These are phyloP conservation scores for Suhomyces pyralidae DNA, from an alignment of 805 yeast genomes.

Conservation along the genomic window DNA sequence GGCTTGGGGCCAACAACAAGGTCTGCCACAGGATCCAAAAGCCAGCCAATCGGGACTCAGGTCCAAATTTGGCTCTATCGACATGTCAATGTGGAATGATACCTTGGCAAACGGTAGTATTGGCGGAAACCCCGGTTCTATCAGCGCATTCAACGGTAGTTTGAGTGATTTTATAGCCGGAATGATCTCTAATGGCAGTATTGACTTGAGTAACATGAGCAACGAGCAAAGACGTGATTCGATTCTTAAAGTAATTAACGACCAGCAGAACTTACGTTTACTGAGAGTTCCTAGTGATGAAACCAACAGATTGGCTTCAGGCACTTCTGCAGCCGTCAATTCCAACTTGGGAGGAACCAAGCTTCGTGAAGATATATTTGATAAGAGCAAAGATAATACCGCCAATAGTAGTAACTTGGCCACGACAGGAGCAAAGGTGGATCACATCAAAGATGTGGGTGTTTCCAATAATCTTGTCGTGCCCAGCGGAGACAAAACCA, in stretches of 20 bases:
- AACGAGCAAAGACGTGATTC: slow-evolving; percentile 40
- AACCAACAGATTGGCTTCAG: slow-evolving; percentile 1
- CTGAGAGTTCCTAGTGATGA: slow-evolving; percentile 10
- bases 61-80: slow-evolving; percentile 28
- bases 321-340: neutral
- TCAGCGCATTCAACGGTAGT: slow-evolving; percentile 30
- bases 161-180: slow-evolving; percentile 34
- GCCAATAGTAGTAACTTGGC: slow-evolving; percentile 6
- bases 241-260: slow-evolving; percentile 34
- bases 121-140: slow-evolving; percentile 24
- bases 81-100: slow-evolving; percentile 18
- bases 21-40: slow-evolving; percentile 11
- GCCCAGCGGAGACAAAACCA: slow-evolving; percentile 6
- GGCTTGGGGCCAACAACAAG: slow-evolving; percentile 23
- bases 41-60: slow-evolving; percentile 12
- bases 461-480: slow-evolving; percentile 7
- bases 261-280: slow-evolving; percentile 21
- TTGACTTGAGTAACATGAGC: slow-evolving; percentile 38
- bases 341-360: slow-evolving; percentile 11
- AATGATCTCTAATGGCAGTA: slow-evolving; percentile 31
- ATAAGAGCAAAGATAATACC: slow-evolving; percentile 12
- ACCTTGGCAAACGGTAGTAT: slow-evolving; percentile 12
- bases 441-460: slow-evolving; percentile 1
- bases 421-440: slow-evolving; percentile 17
- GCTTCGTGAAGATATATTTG: slow-evolving; percentile 40